phyloP scores from a whole-genome alignment of 257 asterid genomes.

The Rhazya stricta region DNA sequence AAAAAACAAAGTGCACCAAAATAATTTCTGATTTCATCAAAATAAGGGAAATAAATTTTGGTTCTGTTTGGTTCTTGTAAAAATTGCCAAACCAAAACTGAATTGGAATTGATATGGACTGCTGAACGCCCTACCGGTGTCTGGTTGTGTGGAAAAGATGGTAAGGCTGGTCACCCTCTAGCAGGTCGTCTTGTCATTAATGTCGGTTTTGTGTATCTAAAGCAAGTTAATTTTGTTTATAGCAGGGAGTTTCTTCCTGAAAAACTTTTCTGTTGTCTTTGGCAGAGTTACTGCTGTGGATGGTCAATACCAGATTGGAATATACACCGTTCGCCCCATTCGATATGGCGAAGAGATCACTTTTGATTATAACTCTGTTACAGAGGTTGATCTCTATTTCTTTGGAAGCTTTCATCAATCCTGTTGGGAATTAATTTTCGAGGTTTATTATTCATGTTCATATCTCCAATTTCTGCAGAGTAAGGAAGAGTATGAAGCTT shows the following conservation, averaged over 20 bases:
- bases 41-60: background rate
- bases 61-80: background rate
- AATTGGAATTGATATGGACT: background rate
- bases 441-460: constrained; percentile 11
- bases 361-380: constrained; percentile 94
- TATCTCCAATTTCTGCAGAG: constrained; percentile 48
- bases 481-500: constrained; percentile 97
- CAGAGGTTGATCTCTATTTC: constrained; percentile 65
- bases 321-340: constrained; percentile 84
- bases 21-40: too few relatives aligned
- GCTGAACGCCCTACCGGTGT: background rate
- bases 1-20: too few relatives aligned
- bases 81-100: background rate
- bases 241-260: background rate
- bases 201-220: background rate
- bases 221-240: background rate
- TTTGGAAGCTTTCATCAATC: constrained; percentile 15
- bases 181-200: background rate
- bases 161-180: background rate
- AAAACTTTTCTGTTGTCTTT: background rate
- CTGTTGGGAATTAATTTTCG: constrained; percentile 10
- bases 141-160: background rate
- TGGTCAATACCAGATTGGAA: constrained; percentile 99
- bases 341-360: constrained; percentile 96
- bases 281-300: constrained; percentile 97